Evolutionary conservation across 2,329 filamentous ascomycete species (phyloP).

Genomic region (Penicillium fuscoglaucum): DNA sequence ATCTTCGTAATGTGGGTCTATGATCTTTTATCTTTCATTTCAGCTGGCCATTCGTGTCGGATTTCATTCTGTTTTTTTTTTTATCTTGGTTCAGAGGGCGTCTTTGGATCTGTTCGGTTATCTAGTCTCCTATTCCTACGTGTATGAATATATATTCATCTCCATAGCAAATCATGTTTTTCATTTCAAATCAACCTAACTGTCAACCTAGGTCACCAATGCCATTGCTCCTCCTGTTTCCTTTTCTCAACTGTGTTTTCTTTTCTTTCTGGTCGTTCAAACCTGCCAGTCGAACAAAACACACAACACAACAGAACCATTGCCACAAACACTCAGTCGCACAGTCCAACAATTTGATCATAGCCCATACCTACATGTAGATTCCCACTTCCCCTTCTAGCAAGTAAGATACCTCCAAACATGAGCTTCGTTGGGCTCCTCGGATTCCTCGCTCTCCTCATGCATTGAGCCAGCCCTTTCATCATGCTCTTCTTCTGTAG

Average conservation of each 20-base stretch:
- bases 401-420: not conserved
- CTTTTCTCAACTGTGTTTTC: not conserved
- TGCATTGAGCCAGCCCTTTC: too few relatives aligned
- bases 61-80: not conserved
- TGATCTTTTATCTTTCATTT: slow-evolving; percentile 10
- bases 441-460: not conserved
- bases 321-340: not conserved
- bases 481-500: not conserved
- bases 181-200: not conserved
- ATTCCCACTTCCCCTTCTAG: not conserved
- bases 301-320: not conserved
- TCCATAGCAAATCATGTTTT: not conserved
- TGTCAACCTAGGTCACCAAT: not conserved
- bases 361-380: not conserved
- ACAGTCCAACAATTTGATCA: not conserved
- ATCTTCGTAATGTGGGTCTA: slow-evolving; percentile 1
- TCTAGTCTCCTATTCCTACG: not conserved
- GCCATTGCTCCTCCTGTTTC: not conserved
- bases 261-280: not conserved
- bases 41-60: not conserved
- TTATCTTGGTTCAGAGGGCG: not conserved
- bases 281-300: not conserved
- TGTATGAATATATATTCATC: not conserved
- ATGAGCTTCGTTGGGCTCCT: not conserved
- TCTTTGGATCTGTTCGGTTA: not conserved